Percentiles rank a stretch among this genome's conserved stretches.
These are phyloP conservation scores for Trichophyton simii DNA, from an alignment of 2,329 filamentous ascomycete genomes.

Conservation along the genomic window DNA sequence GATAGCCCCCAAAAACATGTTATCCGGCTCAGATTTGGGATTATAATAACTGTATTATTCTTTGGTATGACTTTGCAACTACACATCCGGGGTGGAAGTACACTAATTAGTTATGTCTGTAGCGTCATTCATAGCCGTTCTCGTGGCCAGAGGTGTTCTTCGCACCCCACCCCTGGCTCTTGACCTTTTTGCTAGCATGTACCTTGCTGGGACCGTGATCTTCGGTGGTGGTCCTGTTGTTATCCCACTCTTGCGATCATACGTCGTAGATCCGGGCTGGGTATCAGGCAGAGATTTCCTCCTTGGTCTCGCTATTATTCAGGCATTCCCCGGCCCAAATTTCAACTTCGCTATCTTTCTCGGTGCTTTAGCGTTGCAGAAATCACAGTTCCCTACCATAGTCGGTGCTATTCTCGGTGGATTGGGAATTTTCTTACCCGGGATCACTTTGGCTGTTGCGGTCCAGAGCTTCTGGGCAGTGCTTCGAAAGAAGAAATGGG, in stretches of 20 bases:
- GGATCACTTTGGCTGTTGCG: conserved; percentile 23
- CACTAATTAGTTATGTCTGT: not conserved
- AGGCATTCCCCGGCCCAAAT: conserved; percentile 53
- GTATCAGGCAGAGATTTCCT: conserved; percentile 59
- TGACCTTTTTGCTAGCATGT: conserved; percentile 58
- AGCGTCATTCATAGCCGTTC: conserved; percentile 45
- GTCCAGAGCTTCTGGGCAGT: conserved; percentile 43
- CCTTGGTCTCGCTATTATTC: conserved; percentile 58
- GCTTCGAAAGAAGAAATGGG: conserved; percentile 35
- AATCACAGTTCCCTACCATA: conserved; percentile 20
- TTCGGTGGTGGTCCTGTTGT: conserved; percentile 55
- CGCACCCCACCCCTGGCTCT: conserved; percentile 37
- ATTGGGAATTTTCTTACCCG: conserved; percentile 31
- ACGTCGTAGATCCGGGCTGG: conserved; percentile 56
- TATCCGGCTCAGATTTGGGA: conserved; percentile 12
- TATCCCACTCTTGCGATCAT: conserved; percentile 49
- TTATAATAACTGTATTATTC: conserved; percentile 34
- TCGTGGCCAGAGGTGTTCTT: conserved; percentile 38
- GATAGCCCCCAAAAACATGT: conserved; percentile 10
- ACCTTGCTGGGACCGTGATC: conserved; percentile 58
- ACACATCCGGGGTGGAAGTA: not conserved
- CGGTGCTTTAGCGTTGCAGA: conserved; percentile 38
- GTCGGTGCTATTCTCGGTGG: conserved; percentile 42
- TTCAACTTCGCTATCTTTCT: conserved; percentile 45
- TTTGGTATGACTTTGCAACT: conserved; percentile 26